Percentiles rank a stretch among this genome's conserved stretches.
These are phyloP conservation scores for Ophiorrhiza pumila DNA, from an alignment of 257 asterid genomes.

Conservation along the genomic window DNA sequence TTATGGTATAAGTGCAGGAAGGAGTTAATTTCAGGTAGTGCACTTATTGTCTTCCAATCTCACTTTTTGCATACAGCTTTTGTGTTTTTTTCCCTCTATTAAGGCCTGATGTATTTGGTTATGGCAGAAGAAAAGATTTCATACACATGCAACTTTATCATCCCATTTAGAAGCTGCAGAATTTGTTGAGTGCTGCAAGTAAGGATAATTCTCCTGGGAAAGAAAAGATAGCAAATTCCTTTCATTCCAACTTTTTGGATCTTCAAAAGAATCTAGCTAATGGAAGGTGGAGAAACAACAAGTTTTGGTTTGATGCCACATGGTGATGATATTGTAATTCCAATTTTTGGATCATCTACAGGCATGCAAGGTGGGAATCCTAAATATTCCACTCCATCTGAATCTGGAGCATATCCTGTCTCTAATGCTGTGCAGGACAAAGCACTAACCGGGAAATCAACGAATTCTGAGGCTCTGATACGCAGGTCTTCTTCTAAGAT, in stretches of 20 bases:
- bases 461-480: conserved; percentile 9
- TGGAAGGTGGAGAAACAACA: too few relatives aligned
- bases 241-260: background rate
- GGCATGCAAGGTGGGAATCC: conserved; percentile 1
- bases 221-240: background rate
- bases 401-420: conserved; percentile 1
- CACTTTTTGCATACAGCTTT: too few relatives aligned
- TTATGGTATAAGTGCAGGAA: background rate
- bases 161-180: background rate
- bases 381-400: background rate
- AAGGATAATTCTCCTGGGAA: background rate
- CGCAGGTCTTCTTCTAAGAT: conserved; percentile 9
- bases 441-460: background rate
- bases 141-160: background rate
- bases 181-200: background rate
- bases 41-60: too few relatives aligned
- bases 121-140: background rate
- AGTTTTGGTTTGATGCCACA: background rate
- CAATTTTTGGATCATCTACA: background rate
- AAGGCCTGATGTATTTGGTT: background rate
- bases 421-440: background rate
- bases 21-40: background rate
- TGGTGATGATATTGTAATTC: conserved; percentile 15
- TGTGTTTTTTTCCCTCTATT: background rate
- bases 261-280: background rate